phyloP scores from a whole-genome alignment of 371 early-diverging fungal genomes.

The Mucor sp. region DNA sequence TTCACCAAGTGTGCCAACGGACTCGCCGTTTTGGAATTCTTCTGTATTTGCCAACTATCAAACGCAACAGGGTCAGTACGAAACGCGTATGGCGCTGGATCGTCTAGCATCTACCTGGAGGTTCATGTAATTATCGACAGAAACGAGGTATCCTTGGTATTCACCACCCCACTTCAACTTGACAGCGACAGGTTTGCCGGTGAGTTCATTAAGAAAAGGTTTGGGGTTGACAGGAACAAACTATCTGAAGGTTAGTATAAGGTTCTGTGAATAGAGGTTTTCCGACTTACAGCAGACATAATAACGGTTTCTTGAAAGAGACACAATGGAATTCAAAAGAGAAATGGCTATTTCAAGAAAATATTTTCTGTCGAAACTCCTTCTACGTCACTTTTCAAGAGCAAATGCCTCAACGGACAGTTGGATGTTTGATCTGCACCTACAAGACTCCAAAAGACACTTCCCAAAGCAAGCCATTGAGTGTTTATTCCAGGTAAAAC shows the following conservation, averaged over 20 bases:
- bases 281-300: conserved; percentile 7
- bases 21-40: conserved; percentile 92
- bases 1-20: conserved; percentile 89
- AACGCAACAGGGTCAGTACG: background rate
- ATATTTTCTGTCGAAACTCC: background rate
- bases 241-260: conserved; percentile 32
- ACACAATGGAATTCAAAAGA: background rate
- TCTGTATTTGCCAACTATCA: conserved; percentile 88
- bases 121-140: conserved; percentile 98
- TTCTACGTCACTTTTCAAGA: background rate
- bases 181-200: conserved; percentile 90
- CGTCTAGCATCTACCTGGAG: conserved; percentile 67
- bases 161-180: conserved; percentile 98
- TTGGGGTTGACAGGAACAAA: conserved; percentile 96
- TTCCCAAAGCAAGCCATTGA: background rate
- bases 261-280: background rate
- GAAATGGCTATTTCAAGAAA: background rate
- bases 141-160: conserved; percentile 92
- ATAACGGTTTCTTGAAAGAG: background rate
- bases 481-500: background rate
- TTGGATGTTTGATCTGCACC: background rate
- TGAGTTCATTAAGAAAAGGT: conserved; percentile 92
- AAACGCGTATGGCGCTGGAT: background rate
- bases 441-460: background rate
- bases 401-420: background rate